These are phyloP conservation scores for Plectosphaerella cucumerina DNA, from an alignment of 2,329 filamentous ascomycete genomes.

Conservation along the genomic window DNA sequence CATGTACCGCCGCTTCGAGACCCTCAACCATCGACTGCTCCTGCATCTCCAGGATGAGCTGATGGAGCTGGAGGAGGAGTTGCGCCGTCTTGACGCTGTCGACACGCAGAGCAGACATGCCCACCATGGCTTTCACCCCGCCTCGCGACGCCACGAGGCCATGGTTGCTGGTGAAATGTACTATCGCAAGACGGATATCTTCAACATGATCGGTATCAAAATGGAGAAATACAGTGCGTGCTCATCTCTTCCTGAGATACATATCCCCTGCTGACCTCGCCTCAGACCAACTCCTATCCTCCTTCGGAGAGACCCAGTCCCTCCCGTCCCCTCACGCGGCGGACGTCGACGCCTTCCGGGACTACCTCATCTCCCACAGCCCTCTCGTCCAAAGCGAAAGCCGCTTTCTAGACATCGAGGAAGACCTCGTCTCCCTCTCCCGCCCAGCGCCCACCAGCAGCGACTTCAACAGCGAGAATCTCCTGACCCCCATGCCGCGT, in stretches of 20 bases:
- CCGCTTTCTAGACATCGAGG: conserved; percentile 50
- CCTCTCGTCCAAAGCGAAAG: conserved; percentile 57
- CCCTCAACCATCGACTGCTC: conserved; percentile 76
- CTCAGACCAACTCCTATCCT: conserved; percentile 54
- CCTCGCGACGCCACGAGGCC: conserved; percentile 55
- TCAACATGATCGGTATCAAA: conserved; percentile 62
- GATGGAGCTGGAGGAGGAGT: conserved; percentile 72
- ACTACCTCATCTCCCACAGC: conserved; percentile 49
- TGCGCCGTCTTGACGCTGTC: conserved; percentile 61
- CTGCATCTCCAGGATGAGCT: conserved; percentile 85
- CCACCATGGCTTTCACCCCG: conserved; percentile 44
- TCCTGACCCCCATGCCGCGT: conserved; percentile 12
- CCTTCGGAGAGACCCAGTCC: conserved; percentile 49
- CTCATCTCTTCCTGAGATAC: neutral
- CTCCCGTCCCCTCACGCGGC: conserved; percentile 42
- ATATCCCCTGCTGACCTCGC: neutral
- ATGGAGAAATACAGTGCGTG: conserved; percentile 62
- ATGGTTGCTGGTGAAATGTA: conserved; percentile 46
- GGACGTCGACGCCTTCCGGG: conserved; percentile 47
- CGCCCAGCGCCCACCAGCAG: neutral
- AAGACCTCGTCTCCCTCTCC: conserved; percentile 49
- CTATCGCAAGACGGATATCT: conserved; percentile 54
- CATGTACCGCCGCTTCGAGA: conserved; percentile 79
- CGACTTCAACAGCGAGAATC: conserved; percentile 4
- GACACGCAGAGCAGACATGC: conserved; percentile 45